A percentile compares a stretch with the other conserved stretches of the same genome.
phyloP scores from a whole-genome alignment of 345 rosid species.

The Boechera divaricarpa region DNA sequence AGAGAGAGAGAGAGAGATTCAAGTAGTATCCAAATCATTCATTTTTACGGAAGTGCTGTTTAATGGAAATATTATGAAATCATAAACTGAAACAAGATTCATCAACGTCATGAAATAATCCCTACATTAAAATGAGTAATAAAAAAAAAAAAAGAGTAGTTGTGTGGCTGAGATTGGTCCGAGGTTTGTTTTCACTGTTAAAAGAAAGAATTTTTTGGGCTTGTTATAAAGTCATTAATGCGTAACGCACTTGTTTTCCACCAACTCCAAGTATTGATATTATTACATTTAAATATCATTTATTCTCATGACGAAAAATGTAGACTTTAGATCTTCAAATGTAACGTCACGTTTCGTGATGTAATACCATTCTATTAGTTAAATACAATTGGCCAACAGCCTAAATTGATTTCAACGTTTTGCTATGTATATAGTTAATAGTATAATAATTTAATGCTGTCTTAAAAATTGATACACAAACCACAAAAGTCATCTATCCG shows the following conservation, averaged over 20 bases:
- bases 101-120: conserved; percentile 7
- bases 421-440: neutral
- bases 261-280: conserved; percentile 17
- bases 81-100: neutral
- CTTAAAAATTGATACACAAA: neutral
- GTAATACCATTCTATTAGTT: conserved; percentile 14
- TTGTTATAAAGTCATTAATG: conserved; percentile 23
- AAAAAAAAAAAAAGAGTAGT: too few relatives aligned
- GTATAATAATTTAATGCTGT: neutral
- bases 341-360: conserved; percentile 34
- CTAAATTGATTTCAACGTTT: conserved; percentile 27
- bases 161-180: conserved; percentile 33
- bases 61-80: neutral
- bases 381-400: conserved; percentile 11
- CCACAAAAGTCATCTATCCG: conserved; percentile 24
- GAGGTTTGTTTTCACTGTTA: conserved; percentile 23
- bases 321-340: conserved; percentile 15
- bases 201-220: conserved; percentile 5
- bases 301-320: neutral
- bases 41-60: neutral
- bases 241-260: conserved; percentile 29
- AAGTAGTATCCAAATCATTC: neutral
- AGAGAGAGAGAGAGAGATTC: neutral
- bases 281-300: neutral
- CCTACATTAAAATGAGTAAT: neutral